These are phyloP conservation scores for cucumber (Cucumis sativus) DNA, from an alignment of 306 rosid species.

Conservation along the genomic window Cucumber_9930_V3 NC_026655.2:5105501-5106000, in stretches of 20 bases:
- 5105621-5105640: constrained; percentile 9
- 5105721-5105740: background rate
- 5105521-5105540: background rate
- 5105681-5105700: background rate
- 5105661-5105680: constrained; percentile 3
- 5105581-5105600: background rate
- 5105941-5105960: background rate
- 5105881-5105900: background rate
- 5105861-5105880: background rate
- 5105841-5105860: background rate
- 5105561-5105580: background rate
- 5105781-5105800: background rate
- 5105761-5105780: background rate
- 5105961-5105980: background rate
- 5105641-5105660: constrained; percentile 2
- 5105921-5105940: background rate
- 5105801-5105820: constrained; percentile 7
- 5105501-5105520: background rate
- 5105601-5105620: background rate
- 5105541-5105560: background rate
- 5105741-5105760: background rate
- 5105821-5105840: background rate
- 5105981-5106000: background rate
- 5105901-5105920: constrained; percentile 1
- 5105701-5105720: background rate